phyloP scores from a whole-genome alignment of 169 alveolate genomes.

The Plasmodium coatneyi region DNA sequence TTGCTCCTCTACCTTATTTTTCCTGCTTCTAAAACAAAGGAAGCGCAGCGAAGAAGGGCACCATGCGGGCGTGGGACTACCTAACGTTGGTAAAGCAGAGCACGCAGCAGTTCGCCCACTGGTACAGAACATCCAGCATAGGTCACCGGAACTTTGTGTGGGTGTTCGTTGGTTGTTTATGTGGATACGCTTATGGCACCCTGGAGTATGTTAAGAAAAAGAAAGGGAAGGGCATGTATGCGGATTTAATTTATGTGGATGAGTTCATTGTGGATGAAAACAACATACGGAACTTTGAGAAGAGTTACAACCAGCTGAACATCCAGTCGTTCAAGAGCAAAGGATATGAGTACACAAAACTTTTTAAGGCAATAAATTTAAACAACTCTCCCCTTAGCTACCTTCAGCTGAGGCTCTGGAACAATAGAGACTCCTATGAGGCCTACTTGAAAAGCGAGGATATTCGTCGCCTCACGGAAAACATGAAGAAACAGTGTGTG shows the following conservation, averaged over 20 bases:
- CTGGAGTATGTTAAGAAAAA: slow-evolving; percentile 57
- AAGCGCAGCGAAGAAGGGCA: background rate
- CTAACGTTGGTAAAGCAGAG: slow-evolving; percentile 32
- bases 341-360: slow-evolving; percentile 81
- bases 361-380: slow-evolving; percentile 81
- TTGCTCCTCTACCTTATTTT: background rate
- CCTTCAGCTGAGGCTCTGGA: slow-evolving; percentile 76
- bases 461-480: background rate
- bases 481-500: slow-evolving; percentile 14
- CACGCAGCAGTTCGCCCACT: slow-evolving; percentile 54
- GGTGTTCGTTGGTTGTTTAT: slow-evolving; percentile 78
- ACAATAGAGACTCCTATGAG: slow-evolving; percentile 16
- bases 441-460: background rate
- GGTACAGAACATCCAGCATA: slow-evolving; percentile 80
- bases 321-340: slow-evolving; percentile 76
- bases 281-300: slow-evolving; percentile 75
- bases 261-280: slow-evolving; percentile 75
- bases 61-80: slow-evolving; percentile 24
- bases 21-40: background rate
- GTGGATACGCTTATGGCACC: slow-evolving; percentile 82
- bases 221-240: slow-evolving; percentile 82
- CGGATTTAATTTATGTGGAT: slow-evolving; percentile 77
- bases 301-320: slow-evolving; percentile 78
- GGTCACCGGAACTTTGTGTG: slow-evolving; percentile 83
- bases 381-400: slow-evolving; percentile 78